These are phyloP conservation scores for Annulohypoxylon nitens DNA, from an alignment of 495 filamentous ascomycete species.

Conservation along the genomic window DNA sequence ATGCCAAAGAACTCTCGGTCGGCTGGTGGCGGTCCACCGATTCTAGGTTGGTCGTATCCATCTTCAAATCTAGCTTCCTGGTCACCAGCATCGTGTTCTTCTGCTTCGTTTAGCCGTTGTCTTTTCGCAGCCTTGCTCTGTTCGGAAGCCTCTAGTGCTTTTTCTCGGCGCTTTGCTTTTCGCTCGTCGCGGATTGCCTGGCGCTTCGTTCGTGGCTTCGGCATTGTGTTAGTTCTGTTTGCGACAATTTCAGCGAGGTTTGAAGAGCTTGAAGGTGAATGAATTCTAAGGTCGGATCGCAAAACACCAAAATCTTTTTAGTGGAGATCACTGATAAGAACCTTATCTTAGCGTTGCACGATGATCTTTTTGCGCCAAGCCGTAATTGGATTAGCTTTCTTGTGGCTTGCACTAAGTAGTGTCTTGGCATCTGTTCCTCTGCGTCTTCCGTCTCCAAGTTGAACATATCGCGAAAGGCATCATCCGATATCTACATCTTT, in stretches of 20 bases:
- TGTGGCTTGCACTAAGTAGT: too few species aligned
- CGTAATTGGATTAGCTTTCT: neutral
- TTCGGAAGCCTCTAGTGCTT: constrained; percentile 50
- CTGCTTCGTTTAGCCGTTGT: constrained; percentile 52
- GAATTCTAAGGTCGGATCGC: neutral
- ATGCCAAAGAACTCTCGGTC: constrained; percentile 84
- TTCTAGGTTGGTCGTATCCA: constrained; percentile 35
- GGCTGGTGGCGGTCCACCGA: constrained; percentile 45
- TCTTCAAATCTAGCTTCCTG: constrained; percentile 51
- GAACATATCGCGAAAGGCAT: neutral
- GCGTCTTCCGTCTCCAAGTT: neutral
- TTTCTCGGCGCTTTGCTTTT: constrained; percentile 57
- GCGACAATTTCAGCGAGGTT: neutral
- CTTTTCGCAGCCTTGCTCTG: constrained; percentile 53
- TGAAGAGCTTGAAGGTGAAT: constrained; percentile 1
- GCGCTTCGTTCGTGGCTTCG: constrained; percentile 55
- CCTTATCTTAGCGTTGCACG: constrained; percentile 37
- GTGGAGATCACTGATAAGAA: constrained; percentile 28
- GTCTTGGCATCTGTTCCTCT: neutral
- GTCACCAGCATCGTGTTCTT: constrained; percentile 38
- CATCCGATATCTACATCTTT: too few species aligned
- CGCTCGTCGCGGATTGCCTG: constrained; percentile 63
- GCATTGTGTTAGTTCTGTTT: constrained; percentile 34
- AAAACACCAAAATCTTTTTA: constrained; percentile 15
- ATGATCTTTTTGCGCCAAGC: neutral